Percentiles rank a stretch among this genome's conserved stretches.
Conservation (phyloP, 1,284 basidiomycete genomes). For the Calocybe gambosa region DNA sequence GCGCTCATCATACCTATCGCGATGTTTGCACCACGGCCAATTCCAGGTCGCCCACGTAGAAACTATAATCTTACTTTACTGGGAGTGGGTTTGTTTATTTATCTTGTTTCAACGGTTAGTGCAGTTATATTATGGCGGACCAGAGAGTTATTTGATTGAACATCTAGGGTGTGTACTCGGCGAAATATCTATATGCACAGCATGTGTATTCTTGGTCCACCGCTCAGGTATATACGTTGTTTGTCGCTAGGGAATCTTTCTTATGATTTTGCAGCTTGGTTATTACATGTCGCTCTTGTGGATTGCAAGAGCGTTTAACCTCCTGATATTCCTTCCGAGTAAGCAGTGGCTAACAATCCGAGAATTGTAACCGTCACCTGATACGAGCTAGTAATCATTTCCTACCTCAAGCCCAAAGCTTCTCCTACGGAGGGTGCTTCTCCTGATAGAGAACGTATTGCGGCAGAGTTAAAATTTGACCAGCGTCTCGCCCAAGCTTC, state of each 20-base stretch:
- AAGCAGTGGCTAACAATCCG: constrained; percentile 14
- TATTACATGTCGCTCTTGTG: constrained; percentile 49
- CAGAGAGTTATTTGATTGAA: neutral
- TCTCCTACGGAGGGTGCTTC: constrained; percentile 18
- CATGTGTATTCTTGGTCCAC: constrained; percentile 46
- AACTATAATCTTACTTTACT: constrained; percentile 45
- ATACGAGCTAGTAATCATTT: constrained; percentile 31
- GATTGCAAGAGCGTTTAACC: constrained; percentile 40
- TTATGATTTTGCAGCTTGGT: constrained; percentile 28
- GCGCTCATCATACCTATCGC: constrained; percentile 37
- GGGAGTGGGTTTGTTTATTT: constrained; percentile 39
- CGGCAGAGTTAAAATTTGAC: constrained; percentile 39
- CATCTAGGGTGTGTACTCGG: constrained; percentile 40
- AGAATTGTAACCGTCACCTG: neutral
- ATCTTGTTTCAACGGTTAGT: constrained; percentile 44
- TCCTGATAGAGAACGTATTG: constrained; percentile 29
- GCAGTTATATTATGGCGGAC: neutral
- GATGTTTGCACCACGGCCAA: constrained; percentile 38
- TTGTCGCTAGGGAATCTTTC: neutral
- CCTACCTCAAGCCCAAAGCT: constrained; percentile 38
- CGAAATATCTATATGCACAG: constrained; percentile 48
- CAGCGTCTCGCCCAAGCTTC: constrained; percentile 37
- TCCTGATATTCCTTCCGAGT: constrained; percentile 44
- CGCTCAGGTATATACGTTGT: constrained; percentile 28
- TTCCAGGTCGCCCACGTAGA: constrained; percentile 26